Evolutionary conservation across 2,329 filamentous ascomycete genomes (phyloP), one percentile per base, ranked within the genome.

Genomic region (Pyrenophora teres): DNA sequence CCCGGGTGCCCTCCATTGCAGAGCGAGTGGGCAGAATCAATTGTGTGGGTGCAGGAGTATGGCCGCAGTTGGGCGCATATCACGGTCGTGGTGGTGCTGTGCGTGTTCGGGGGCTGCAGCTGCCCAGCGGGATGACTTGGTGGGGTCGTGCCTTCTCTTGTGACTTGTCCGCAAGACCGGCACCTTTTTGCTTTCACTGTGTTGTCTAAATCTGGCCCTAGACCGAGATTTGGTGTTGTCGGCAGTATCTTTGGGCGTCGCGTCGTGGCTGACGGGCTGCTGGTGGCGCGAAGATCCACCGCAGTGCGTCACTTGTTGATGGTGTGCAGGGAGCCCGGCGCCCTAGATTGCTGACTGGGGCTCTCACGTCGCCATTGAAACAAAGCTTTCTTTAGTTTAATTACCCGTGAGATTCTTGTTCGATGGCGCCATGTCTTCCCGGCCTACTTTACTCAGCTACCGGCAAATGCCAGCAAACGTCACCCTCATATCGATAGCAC

Each of bases 1-100:
- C 63, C 43, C 68, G 69, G 41, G 57, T 51, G 52, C 63, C 56
- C 42, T 68, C 59, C 70, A 74, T 74, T 46, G 59, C 56, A 36
- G 50, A 25, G 51, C 32, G 46, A 16, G 49, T 38, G 52, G 49
- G 46, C 31, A 41, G 48, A 19, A 48, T 60, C 59, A 60, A 52
- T 40, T 53, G 64, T 51, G 60, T 59, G 54, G 47, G 25, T 41
- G 40, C 27, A 52, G 21, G 32, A 43, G 40, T 15, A 46, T 43
- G 53, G 60, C 41, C 39, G 51, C 51, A 27, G 61, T 59, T 49
- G 57, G 64, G 66, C 57, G 61, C 67, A 71, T 68, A 49, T 62
- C 61, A 56, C 52, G 59, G 51, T 46, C 53, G 56, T 45, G 23
- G 45, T 37, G 43, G 53, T 52, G 63, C 42, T 39, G 45, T 54